Conservation (phyloP, 345 rosid species). For the Syzygium oleosum region DNA sequence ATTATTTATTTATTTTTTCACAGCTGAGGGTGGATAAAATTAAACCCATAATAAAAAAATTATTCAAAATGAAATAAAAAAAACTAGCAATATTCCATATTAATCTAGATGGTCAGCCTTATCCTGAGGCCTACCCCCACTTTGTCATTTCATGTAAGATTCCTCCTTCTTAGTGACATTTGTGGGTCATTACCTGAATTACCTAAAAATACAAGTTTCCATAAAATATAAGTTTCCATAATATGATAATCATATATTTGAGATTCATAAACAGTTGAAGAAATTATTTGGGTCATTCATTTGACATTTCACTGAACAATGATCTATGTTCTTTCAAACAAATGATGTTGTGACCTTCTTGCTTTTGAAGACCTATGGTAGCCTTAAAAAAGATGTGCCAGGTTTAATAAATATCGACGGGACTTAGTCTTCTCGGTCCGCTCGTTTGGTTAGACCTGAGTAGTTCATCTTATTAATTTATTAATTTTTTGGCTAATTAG, state of each 20-base stretch:
- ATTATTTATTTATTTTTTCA: neutral
- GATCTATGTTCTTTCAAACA: neutral
- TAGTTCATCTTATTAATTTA: neutral
- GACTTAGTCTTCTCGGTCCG: neutral
- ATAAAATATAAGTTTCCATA: neutral
- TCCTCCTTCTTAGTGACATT: neutral
- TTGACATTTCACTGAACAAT: neutral
- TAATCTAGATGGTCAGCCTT: neutral
- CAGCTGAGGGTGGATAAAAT: neutral
- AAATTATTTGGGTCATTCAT: neutral
- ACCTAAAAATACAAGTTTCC: neutral
- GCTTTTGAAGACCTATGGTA: neutral
- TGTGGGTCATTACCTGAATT: neutral
- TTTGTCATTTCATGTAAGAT: neutral
- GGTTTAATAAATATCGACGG: neutral
- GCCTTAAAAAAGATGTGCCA: neutral
- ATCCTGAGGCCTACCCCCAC: neutral
- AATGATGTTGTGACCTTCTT: neutral
- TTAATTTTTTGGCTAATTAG: neutral
- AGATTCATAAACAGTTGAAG: neutral
- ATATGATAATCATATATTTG: neutral
- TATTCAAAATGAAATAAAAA: neutral
- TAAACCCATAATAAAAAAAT: neutral
- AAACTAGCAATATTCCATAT: neutral
- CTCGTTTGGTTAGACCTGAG: neutral